These are phyloP conservation scores for Podosphaera aphanis DNA, from an alignment of 2,329 filamentous ascomycete genomes.

Conservation along the genomic window DNA sequence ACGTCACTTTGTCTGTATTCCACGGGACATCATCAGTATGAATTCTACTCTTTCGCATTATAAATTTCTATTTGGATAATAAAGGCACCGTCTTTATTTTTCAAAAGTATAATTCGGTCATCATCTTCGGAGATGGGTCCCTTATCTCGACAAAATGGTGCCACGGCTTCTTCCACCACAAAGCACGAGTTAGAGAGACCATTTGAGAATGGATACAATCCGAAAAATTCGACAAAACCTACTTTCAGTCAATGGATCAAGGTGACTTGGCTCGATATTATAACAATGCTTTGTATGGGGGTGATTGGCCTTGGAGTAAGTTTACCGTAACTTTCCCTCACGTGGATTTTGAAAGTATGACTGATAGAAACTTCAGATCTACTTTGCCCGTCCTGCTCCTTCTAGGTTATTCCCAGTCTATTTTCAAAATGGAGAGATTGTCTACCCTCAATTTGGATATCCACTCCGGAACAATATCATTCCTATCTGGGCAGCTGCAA, in stretches of 20 bases:
- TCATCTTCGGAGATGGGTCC: too few species aligned
- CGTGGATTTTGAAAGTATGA: conserved; percentile 2
- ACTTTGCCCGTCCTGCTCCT: conserved; percentile 39
- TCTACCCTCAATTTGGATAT: conserved; percentile 48
- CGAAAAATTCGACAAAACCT: conserved; percentile 25
- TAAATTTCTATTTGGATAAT: too few species aligned
- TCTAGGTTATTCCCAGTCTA: conserved; percentile 46
- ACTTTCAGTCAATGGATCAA: conserved; percentile 49
- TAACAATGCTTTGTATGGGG: conserved; percentile 43
- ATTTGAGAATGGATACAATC: conserved; percentile 2
- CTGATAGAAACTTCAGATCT: conserved; percentile 22
- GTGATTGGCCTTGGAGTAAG: conserved; percentile 42
- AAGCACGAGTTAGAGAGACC: too few species aligned
- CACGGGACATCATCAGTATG: too few species aligned
- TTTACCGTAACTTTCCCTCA: conserved; percentile 4
- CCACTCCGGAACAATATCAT: conserved; percentile 46
- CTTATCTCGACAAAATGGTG: too few species aligned
- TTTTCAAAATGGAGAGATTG: conserved; percentile 42
- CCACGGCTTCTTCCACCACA: too few species aligned
- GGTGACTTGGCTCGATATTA: conserved; percentile 39
- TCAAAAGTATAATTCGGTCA: too few species aligned
- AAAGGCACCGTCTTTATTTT: too few species aligned
- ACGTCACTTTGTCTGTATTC: too few species aligned
- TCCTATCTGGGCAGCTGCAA: conserved; percentile 45
- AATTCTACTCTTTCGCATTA: too few species aligned